Conservation (phyloP, 177 flowering plant genomes). For the Vitis hybrid region DNA sequence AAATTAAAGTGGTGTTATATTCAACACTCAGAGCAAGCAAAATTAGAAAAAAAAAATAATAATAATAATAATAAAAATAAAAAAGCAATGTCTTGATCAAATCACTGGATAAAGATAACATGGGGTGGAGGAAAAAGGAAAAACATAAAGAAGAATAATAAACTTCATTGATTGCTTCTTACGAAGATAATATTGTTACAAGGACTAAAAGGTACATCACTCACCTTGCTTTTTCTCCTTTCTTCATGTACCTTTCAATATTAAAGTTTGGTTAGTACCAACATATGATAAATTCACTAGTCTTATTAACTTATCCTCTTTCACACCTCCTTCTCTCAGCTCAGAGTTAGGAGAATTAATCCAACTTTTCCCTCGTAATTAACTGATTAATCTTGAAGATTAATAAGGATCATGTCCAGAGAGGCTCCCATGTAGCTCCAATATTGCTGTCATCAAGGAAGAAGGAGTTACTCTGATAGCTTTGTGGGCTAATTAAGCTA, state of each 20-base stretch:
- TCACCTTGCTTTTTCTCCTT: too few relatives aligned
- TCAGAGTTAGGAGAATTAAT: constrained; percentile 16
- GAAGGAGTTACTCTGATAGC: constrained; percentile 6
- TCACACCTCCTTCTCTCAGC: not conserved
- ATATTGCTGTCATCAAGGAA: constrained; percentile 34
- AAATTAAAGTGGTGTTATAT: constrained; percentile 15
- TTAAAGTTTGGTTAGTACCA: too few relatives aligned
- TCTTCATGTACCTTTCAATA: too few relatives aligned
- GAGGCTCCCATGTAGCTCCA: constrained; percentile 45
- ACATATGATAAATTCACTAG: too few relatives aligned
- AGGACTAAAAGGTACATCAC: too few relatives aligned
- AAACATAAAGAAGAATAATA: constrained; percentile 7
- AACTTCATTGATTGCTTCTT: constrained; percentile 5
- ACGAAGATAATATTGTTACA: too few relatives aligned
- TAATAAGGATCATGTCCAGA: constrained; percentile 45
- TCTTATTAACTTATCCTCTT: too few relatives aligned
- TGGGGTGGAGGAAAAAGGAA: too few relatives aligned
- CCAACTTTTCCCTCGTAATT: not conserved
- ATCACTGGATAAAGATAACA: too few relatives aligned
- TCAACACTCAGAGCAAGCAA: constrained; percentile 1
- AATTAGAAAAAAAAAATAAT: too few relatives aligned
- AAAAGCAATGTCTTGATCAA: too few relatives aligned
- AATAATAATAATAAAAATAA: too few relatives aligned
- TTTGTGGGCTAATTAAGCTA: constrained; percentile 17
- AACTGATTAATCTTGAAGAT: not conserved